These are phyloP conservation scores for Tremella fuciformis DNA, from an alignment of 768 basidiomycete genomes.

Conservation along the genomic window DNA sequence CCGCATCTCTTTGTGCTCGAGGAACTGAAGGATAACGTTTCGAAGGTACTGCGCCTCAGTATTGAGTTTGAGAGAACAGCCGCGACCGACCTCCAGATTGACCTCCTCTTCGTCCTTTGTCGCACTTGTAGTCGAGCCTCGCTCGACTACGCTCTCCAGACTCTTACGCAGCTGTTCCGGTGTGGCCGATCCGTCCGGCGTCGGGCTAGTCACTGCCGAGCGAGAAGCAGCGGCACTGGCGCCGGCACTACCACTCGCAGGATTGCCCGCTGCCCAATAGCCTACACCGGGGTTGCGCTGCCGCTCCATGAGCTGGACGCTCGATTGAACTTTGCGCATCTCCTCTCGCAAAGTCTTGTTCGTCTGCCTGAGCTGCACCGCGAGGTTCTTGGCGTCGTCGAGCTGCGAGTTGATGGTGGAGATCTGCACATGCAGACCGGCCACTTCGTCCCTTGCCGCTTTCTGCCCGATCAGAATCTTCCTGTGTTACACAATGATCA, in stretches of 20 bases:
- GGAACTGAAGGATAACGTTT: slow-evolving; percentile 93
- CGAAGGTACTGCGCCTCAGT: slow-evolving; percentile 63
- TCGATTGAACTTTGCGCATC: slow-evolving; percentile 89
- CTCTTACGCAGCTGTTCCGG: slow-evolving; percentile 14
- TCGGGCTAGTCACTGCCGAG: neutral
- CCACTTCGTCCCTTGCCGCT: slow-evolving; percentile 51
- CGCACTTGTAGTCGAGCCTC: neutral
- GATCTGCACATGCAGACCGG: slow-evolving; percentile 31
- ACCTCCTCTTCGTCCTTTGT: slow-evolving; percentile 76
- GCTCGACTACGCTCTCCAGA: slow-evolving; percentile 22
- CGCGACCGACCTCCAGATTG: slow-evolving; percentile 65
- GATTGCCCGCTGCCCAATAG: slow-evolving; percentile 64
- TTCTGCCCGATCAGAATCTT: neutral
- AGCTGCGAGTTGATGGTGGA: slow-evolving; percentile 63
- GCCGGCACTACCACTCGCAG: slow-evolving; percentile 8
- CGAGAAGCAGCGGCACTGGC: neutral
- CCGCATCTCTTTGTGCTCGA: slow-evolving; percentile 99
- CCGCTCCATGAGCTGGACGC: slow-evolving; percentile 79
- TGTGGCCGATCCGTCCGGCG: neutral
- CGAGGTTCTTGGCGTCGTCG: slow-evolving; percentile 69
- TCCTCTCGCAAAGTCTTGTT: slow-evolving; percentile 95
- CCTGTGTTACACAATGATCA: neutral
- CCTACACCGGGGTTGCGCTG: slow-evolving; percentile 92
- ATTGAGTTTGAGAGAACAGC: neutral
- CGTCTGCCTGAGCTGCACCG: slow-evolving; percentile 65